Base-by-base conservation (phyloP, 495 filamentous ascomycete genomes). In the Aspergillus wentii region DNA sequence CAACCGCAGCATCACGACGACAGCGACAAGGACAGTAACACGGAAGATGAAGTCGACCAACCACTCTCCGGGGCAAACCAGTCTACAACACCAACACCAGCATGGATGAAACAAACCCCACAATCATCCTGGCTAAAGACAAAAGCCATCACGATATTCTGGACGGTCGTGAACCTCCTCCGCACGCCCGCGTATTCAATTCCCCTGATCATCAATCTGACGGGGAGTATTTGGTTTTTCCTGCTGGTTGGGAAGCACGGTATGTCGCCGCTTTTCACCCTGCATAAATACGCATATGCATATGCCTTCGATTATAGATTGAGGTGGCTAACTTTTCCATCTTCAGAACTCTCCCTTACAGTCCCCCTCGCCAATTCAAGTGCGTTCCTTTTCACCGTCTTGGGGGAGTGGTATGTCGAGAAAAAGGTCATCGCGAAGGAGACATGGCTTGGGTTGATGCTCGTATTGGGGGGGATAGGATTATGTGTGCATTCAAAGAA, bases 221-320 rank as follows among this genome's bases (percentile, higher is more conserved):
- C 92, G 22, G 92, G 92, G 40, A 94, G 87, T 52, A 74, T 98
- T 44, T 98, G 92, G 92, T 98, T 98, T 52, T 98, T 98, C 54
- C 58, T 96, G 48, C 66, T 98, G 44, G 86, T 98, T 69, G 92
- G 92, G 38, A 76, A 89, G 61, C 88, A 90, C 48, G 87, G 88
- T 92, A 62, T 44, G 41, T 42, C 17, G 10, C 21, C 31, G 10
- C 25, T 49, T 32, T 35, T 39, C 35, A 2, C 18, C n/a, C 3
- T 27, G n/a, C 8, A 25, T 5, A 20, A 35, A 20, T 8, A 30
- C 17, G 5, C 26, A 5, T 14, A 25, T 15, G 17, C 8, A 8
- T 13, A 17, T 3, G 9, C 17, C n/a, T n/a, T n/a, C n/a, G n/a
- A n/a, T n/a, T n/a, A n/a, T n/a, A n/a, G n/a, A n/a, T n/a, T n/a